Percentiles rank a stretch among this genome's conserved stretches.
phyloP scores from a whole-genome alignment of 2,329 filamentous ascomycete genomes.

The Remersonia thermophila region DNA sequence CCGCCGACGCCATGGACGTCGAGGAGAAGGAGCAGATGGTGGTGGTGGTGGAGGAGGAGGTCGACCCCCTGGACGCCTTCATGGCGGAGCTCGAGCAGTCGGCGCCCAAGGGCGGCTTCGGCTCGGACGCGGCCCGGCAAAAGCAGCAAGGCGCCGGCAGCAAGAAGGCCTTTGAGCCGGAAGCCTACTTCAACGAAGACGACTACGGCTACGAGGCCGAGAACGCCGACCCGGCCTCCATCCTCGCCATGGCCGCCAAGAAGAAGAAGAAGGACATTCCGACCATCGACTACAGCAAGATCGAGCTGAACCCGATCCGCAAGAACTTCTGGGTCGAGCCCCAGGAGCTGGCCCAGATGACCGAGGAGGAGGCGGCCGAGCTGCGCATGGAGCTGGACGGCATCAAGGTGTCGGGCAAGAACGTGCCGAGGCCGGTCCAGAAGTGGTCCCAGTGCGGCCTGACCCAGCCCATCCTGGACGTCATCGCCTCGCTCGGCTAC shows the following conservation, averaged over 20 bases:
- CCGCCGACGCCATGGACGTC: conserved; percentile 36
- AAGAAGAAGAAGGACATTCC: conserved; percentile 96
- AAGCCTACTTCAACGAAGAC: conserved; percentile 82
- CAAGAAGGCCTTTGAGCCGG: conserved; percentile 53
- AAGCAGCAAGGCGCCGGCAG: conserved; percentile 20
- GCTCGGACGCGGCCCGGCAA: conserved; percentile 21
- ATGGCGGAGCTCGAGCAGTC: conserved; percentile 61
- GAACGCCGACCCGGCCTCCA: conserved; percentile 33
- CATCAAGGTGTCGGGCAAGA: conserved; percentile 81
- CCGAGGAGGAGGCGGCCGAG: conserved; percentile 69
- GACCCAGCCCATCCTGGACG: conserved; percentile 73
- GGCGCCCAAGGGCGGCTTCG: conserved; percentile 26
- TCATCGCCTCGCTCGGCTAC: conserved; percentile 70
- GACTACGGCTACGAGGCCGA: conserved; percentile 47
- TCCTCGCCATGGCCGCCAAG: conserved; percentile 45
- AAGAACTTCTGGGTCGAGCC: conserved; percentile 96
- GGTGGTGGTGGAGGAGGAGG: conserved; percentile 67
- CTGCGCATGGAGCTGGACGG: conserved; percentile 82
- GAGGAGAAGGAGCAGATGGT: too few relatives aligned
- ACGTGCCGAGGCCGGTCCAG: conserved; percentile 84
- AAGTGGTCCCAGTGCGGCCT: conserved; percentile 96
- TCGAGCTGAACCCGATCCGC: conserved; percentile 73
- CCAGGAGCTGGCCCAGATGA: conserved; percentile 68
- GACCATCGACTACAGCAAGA: conserved; percentile 70
- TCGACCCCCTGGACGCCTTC: conserved; percentile 93